phyloP scores from a whole-genome alignment of 1,139 yeast genomes.

The Candida labiduridarum region DNA sequence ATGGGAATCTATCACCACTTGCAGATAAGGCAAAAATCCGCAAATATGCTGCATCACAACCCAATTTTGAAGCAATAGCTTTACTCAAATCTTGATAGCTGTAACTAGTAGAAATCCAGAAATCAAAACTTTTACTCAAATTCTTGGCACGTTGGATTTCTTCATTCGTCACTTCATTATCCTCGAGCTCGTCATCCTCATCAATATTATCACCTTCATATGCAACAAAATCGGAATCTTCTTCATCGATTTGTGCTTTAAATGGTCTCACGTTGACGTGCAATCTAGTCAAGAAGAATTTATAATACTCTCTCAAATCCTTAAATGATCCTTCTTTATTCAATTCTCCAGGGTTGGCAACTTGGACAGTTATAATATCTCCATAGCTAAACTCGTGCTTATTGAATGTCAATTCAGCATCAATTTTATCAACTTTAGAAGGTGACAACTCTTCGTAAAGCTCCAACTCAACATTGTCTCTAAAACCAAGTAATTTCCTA shows the following conservation, averaged over 20 bases:
- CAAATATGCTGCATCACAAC: slow-evolving; percentile 62
- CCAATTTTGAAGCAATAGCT: slow-evolving; percentile 55
- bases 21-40: slow-evolving; percentile 63
- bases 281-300: slow-evolving; percentile 66
- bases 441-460: slow-evolving; percentile 76
- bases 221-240: slow-evolving; percentile 48
- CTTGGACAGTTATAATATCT: slow-evolving; percentile 71
- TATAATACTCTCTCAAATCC: slow-evolving; percentile 57
- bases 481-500: slow-evolving; percentile 48
- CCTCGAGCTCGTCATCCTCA: slow-evolving; percentile 12
- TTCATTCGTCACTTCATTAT: slow-evolving; percentile 14
- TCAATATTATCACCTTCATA: slow-evolving; percentile 22
- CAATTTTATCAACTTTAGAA: slow-evolving; percentile 54
- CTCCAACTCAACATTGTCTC: slow-evolving; percentile 38
- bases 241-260: slow-evolving; percentile 45
- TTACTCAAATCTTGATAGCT: slow-evolving; percentile 61
- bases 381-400: slow-evolving; percentile 75
- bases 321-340: slow-evolving; percentile 22
- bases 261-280: slow-evolving; percentile 59
- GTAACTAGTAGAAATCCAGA: slow-evolving; percentile 71
- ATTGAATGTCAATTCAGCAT: slow-evolving; percentile 50
- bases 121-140: slow-evolving; percentile 43
- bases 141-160: slow-evolving; percentile 21
- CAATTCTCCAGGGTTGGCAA: slow-evolving; percentile 23
- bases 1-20: slow-evolving; percentile 56